phyloP scores from a whole-genome alignment of 176 grass and related monocot species.

The Eremochloa ophiuroides region DNA sequence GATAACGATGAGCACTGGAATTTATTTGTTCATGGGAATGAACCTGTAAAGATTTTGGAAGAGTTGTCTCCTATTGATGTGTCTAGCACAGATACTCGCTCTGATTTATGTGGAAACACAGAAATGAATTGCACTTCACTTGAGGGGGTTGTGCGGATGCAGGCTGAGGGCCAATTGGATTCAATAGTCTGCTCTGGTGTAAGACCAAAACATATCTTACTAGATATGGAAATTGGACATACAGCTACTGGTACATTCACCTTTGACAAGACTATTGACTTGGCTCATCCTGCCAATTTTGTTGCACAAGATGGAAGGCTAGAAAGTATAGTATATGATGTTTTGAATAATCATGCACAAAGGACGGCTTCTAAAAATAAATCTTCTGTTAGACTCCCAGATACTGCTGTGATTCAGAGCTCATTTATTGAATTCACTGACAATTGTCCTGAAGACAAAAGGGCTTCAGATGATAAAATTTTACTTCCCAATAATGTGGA shows the following conservation, averaged over 20 bases:
- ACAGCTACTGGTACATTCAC: constrained; percentile 16
- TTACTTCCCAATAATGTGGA: constrained; percentile 5
- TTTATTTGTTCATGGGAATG: constrained; percentile 20
- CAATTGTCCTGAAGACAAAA: background rate
- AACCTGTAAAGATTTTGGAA: background rate
- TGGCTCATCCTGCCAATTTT: constrained; percentile 24
- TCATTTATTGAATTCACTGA: background rate
- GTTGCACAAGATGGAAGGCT: constrained; percentile 36
- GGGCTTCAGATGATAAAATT: constrained; percentile 20
- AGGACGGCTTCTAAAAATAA: constrained; percentile 4
- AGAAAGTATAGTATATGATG: constrained; percentile 60
- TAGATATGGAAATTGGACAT: constrained; percentile 14
- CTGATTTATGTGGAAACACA: constrained; percentile 33
- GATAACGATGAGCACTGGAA: constrained; percentile 11
- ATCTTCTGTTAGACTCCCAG: constrained; percentile 9
- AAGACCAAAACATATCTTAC: constrained; percentile 28
- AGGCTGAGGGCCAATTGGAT: constrained; percentile 27
- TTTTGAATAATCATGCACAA: constrained; percentile 38
- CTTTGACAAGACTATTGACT: constrained; percentile 38
- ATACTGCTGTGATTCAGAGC: constrained; percentile 18
- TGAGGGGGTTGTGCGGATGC: constrained; percentile 33
- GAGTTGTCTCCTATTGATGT: constrained; percentile 20
- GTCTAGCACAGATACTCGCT: constrained; percentile 4
- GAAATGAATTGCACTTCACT: constrained; percentile 18
- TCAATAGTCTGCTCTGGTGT: constrained; percentile 21